These are phyloP conservation scores for Malus fusca DNA, from an alignment of 306 rosid species.

Conservation along the genomic window DNA sequence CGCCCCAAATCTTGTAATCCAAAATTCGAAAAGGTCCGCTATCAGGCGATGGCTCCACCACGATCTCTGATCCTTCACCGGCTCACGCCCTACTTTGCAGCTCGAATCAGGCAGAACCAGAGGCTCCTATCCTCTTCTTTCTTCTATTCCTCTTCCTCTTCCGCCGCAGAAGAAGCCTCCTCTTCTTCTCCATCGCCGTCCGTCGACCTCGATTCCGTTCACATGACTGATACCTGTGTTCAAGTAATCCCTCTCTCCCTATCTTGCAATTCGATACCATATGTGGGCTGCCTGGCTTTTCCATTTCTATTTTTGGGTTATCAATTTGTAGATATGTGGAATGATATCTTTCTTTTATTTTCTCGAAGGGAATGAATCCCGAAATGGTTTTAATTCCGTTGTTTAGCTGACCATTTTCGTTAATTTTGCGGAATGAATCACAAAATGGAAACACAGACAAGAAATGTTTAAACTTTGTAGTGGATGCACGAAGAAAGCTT, in stretches of 20 bases:
- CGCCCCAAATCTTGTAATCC: not conserved
- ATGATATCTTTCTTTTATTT: too few relatives aligned
- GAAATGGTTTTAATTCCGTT: not conserved
- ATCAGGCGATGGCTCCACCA: slow-evolving; percentile 22
- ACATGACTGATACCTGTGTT: slow-evolving; percentile 61
- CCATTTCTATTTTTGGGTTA: not conserved
- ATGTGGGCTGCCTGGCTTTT: not conserved
- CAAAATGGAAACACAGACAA: not conserved
- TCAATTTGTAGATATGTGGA: not conserved
- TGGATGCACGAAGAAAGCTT: not conserved
- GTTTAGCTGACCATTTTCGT: not conserved
- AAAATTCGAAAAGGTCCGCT: not conserved
- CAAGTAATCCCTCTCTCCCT: slow-evolving; percentile 36
- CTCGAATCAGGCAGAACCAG: slow-evolving; percentile 48
- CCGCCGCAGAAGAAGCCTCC: slow-evolving; percentile 43
- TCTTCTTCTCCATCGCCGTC: slow-evolving; percentile 17
- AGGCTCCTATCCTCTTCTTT: slow-evolving; percentile 36
- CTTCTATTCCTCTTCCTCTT: slow-evolving; percentile 5
- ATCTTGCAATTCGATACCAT: not conserved
- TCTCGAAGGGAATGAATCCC: too few relatives aligned
- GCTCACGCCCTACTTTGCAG: slow-evolving; percentile 33
- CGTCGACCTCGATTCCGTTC: slow-evolving; percentile 39
- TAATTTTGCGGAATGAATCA: not conserved
- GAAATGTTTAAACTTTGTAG: not conserved
- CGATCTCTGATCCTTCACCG: slow-evolving; percentile 48